These are phyloP conservation scores for Stephania yunnanensis DNA, from an alignment of 164 flowering plant species.

Conservation along the genomic window DNA sequence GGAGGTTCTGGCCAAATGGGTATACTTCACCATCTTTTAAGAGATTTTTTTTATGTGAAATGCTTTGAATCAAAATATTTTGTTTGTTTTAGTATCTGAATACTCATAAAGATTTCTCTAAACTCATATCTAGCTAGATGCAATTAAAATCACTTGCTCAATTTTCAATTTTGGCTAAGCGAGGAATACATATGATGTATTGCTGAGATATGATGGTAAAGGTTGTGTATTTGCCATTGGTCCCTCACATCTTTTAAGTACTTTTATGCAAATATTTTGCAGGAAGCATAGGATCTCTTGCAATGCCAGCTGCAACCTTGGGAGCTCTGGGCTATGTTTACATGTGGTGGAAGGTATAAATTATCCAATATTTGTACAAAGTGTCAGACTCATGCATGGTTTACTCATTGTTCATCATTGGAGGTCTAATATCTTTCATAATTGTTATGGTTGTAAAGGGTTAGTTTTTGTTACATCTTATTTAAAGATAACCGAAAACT, in stretches of 20 bases:
- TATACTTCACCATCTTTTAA: constrained; percentile 11
- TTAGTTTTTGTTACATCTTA: neutral
- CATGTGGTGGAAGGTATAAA: constrained; percentile 97
- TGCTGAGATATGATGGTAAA: neutral
- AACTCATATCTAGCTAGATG: neutral
- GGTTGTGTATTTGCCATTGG: neutral
- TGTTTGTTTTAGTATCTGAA: neutral
- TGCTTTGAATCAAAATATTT: neutral
- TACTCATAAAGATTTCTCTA: neutral
- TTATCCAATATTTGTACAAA: neutral
- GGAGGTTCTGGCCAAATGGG: constrained; percentile 48
- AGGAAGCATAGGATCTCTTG: constrained; percentile 45
- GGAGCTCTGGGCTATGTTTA: constrained; percentile 91
- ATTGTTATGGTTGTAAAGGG: neutral
- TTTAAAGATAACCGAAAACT: neutral
- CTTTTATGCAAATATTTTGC: constrained; percentile 10
- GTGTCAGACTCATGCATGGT: neutral
- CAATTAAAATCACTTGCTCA: neutral
- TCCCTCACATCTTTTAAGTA: neutral
- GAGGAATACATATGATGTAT: neutral
- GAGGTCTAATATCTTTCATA: neutral
- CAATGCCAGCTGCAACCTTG: constrained; percentile 65
- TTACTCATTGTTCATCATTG: neutral
- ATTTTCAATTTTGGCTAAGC: neutral
- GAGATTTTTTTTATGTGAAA: neutral